Base-by-base conservation (phyloP, 1,139 yeast species). In the Candida sp. region DNA sequence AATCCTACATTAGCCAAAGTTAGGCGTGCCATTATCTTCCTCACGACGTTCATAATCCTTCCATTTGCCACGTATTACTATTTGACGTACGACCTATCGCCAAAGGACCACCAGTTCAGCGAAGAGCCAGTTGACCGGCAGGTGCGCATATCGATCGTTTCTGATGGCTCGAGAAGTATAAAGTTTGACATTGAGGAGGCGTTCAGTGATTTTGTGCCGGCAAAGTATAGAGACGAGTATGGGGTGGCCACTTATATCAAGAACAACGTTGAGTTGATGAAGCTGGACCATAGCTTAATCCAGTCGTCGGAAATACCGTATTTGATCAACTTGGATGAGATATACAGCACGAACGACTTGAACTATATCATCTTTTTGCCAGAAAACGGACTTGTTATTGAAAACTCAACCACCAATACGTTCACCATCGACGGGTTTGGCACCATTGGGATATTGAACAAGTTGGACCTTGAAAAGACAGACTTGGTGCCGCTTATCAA, bases 341-440 rank as follows among this genome's bases (percentile, higher is more conserved):
- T 44, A 4, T 44, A 44, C 22, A 44, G 42, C 34, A 44, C 46
- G 7, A 44, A 44, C 22, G 37, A 44, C 11, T 44, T 44, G 34
- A 44, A 44, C 22, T 44, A 44, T 35, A 31, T 44, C 30, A 26
- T 44, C 12, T 44, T 25, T 59, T 78, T 86, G 51, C 92, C 96
- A 0, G 63, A 63, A 31, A 67, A 74, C 12, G 88, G 87, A 1
- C 62, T 79, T 34, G 41, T 56, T 9, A 77, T 81, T 49, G 78
- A 72, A 48, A 69, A 75, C 49, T 80, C 88, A 0, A 54, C 57
- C 1, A 79, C 90, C 49, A 83, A 88, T 61, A 84, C 94, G 42
- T 93, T 89, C 63, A 68, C 90, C 49, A 82, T 93, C 32, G 96
- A 98, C 6, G 97, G 90, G 69, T 93, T 97, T 96, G 98, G 98